Percentiles rank a stretch among this genome's conserved stretches.
Evolutionary conservation across 2,329 filamentous ascomycete species (phyloP).

Genomic region (Chaetomium sp.): DNA sequence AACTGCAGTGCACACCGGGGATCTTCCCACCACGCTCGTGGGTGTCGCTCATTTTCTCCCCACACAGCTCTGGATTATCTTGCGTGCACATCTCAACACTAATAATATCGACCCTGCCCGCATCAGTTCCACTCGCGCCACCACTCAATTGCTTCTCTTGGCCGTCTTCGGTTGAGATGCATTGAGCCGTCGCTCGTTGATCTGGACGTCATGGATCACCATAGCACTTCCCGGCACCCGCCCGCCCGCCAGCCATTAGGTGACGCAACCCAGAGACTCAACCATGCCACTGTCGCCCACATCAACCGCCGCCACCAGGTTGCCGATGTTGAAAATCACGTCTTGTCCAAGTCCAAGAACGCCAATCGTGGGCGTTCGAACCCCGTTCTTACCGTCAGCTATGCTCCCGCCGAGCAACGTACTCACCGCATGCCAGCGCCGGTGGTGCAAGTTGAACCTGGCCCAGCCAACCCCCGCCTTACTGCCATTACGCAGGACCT

Average conservation of each 20-base stretch:
- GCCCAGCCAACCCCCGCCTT: slow-evolving; percentile 32
- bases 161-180: slow-evolving; percentile 13
- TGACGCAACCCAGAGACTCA: slow-evolving; percentile 38
- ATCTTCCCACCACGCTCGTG: slow-evolving; percentile 9
- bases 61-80: not conserved
- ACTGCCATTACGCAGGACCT: slow-evolving; percentile 41
- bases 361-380: slow-evolving; percentile 24
- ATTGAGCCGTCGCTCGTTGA: slow-evolving; percentile 5
- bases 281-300: slow-evolving; percentile 31
- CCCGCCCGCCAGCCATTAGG: slow-evolving; percentile 37
- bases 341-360: slow-evolving; percentile 23
- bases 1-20: not conserved
- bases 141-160: slow-evolving; percentile 2
- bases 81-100: not conserved
- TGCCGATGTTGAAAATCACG: slow-evolving; percentile 25
- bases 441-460: slow-evolving; percentile 3
- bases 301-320: slow-evolving; percentile 20
- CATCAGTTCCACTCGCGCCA: not conserved
- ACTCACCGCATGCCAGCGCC: slow-evolving; percentile 2
- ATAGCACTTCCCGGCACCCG: slow-evolving; percentile 24
- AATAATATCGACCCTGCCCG: not conserved
- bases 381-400: slow-evolving; percentile 16
- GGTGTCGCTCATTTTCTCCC: slow-evolving; percentile 13
- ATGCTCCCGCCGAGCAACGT: slow-evolving; percentile 19
- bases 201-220: slow-evolving; percentile 34